Conservation (phyloP, 192 early-diverging fungal genomes). For the Powellomyces hirtus region DNA sequence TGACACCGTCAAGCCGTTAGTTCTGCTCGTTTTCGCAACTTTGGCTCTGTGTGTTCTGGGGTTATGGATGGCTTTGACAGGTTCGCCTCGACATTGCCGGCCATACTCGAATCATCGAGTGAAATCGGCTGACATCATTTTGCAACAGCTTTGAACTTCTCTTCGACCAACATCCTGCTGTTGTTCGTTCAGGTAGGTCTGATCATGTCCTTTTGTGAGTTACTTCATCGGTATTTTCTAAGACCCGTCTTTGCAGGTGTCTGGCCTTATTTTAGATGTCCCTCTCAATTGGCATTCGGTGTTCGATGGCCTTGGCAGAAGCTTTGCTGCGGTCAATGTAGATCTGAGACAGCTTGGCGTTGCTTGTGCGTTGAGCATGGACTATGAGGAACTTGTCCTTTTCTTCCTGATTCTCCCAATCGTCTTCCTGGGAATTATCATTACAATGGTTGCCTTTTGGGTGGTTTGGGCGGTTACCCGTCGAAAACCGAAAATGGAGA, state of each 20-base stretch:
- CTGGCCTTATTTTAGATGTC: constrained; percentile 12
- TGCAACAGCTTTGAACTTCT: constrained; percentile 15
- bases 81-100: neutral
- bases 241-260: neutral
- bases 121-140: too few species aligned
- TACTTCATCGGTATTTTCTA: neutral
- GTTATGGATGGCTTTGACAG: constrained; percentile 10
- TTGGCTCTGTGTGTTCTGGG: constrained; percentile 9
- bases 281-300: constrained; percentile 13
- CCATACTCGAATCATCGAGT: too few species aligned
- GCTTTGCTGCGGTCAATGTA: constrained; percentile 5
- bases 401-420: constrained; percentile 8
- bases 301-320: neutral
- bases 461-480: neutral
- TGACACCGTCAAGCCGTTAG: neutral
- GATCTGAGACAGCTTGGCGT: constrained; percentile 3
- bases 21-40: neutral
- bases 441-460: neutral
- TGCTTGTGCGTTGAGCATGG: constrained; percentile 9
- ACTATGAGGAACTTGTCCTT: constrained; percentile 3
- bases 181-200: constrained; percentile 26
- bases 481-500: neutral
- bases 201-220: too few species aligned
- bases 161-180: constrained; percentile 7
- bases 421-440: neutral